phyloP scores from a whole-genome alignment of 768 basidiomycete species.

The Mycena filopes region DNA sequence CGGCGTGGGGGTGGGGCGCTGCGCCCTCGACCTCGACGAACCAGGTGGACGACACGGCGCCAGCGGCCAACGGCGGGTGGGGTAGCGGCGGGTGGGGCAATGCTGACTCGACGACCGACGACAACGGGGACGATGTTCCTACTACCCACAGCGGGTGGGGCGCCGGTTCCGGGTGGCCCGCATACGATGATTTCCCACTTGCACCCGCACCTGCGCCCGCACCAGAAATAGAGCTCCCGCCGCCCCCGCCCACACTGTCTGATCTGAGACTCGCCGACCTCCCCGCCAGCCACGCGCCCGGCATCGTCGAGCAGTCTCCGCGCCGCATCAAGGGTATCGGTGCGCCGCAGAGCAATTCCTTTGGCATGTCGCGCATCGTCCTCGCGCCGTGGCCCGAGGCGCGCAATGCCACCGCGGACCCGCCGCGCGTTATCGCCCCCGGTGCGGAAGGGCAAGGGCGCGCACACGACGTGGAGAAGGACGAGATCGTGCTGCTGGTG shows the following conservation, averaged over 20 bases:
- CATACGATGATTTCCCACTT: not conserved
- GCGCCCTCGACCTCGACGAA: too few relatives aligned
- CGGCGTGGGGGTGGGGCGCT: too few relatives aligned
- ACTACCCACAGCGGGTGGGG: too few relatives aligned
- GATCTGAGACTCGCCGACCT: conserved; percentile 66
- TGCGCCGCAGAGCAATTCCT: too few relatives aligned
- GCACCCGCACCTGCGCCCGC: too few relatives aligned
- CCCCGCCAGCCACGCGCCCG: conserved; percentile 70
- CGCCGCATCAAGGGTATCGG: conserved; percentile 63
- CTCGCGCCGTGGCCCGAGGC: conserved; percentile 54
- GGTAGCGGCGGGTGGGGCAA: not conserved
- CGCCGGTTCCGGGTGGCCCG: not conserved
- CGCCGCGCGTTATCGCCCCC: conserved; percentile 51
- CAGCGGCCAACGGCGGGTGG: too few relatives aligned
- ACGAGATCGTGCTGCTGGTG: conserved; percentile 44
- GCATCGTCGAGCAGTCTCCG: conserved; percentile 73
- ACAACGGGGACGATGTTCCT: too few relatives aligned
- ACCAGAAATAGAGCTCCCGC: too few relatives aligned
- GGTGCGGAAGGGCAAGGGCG: conserved; percentile 36
- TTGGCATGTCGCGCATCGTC: conserved; percentile 29
- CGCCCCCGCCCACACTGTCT: conserved; percentile 35
- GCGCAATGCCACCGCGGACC: conserved; percentile 41
- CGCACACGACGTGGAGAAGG: conserved; percentile 22
- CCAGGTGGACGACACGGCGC: too few relatives aligned
- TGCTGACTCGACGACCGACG: too few relatives aligned